A percentile compares a stretch with the other conserved stretches of the same genome.
Evolutionary conservation across 2,329 filamentous ascomycete species (phyloP).

Genomic region (Colletotrichum tropicicola): DNA sequence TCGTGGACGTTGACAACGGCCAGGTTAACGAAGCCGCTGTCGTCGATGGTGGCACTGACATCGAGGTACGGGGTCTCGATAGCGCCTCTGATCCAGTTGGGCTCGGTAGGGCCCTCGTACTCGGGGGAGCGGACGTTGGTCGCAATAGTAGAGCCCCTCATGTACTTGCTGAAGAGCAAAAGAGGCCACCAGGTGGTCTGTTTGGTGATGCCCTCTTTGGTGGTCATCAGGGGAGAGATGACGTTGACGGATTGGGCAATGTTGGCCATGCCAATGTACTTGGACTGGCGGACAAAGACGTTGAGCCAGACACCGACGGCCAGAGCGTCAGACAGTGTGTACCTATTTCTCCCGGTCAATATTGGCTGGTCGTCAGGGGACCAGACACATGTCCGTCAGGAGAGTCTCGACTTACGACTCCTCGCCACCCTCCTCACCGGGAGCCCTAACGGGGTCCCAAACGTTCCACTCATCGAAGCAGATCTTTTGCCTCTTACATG

Average conservation of each 20-base stretch:
- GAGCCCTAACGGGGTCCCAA: slow-evolving; percentile 78
- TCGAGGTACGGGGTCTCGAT: slow-evolving; percentile 78
- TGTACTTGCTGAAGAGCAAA: slow-evolving; percentile 68
- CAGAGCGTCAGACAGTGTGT: slow-evolving; percentile 79
- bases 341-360: slow-evolving; percentile 40
- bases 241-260: slow-evolving; percentile 83
- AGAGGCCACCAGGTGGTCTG: slow-evolving; percentile 83
- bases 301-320: slow-evolving; percentile 82
- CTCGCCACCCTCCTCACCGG: slow-evolving; percentile 76
- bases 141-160: slow-evolving; percentile 77
- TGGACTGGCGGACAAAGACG: slow-evolving; percentile 77
- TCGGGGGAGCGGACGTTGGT: slow-evolving; percentile 69
- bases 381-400: background rate
- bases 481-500: slow-evolving; percentile 72
- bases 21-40: slow-evolving; percentile 68
- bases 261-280: slow-evolving; percentile 79
- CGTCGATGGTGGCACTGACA: slow-evolving; percentile 68
- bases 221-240: slow-evolving; percentile 80
- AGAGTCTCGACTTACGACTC: slow-evolving; percentile 54
- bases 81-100: slow-evolving; percentile 70
- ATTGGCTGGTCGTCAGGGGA: too few relatives aligned
- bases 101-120: slow-evolving; percentile 74
- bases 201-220: slow-evolving; percentile 67
- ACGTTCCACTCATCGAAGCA: slow-evolving; percentile 91
- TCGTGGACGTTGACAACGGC: slow-evolving; percentile 79